Evolutionary conservation across 2,329 filamentous ascomycete genomes (phyloP), one percentile per base, ranked within the genome.

Genomic region (Chrysosporium keratinophilum): DNA sequence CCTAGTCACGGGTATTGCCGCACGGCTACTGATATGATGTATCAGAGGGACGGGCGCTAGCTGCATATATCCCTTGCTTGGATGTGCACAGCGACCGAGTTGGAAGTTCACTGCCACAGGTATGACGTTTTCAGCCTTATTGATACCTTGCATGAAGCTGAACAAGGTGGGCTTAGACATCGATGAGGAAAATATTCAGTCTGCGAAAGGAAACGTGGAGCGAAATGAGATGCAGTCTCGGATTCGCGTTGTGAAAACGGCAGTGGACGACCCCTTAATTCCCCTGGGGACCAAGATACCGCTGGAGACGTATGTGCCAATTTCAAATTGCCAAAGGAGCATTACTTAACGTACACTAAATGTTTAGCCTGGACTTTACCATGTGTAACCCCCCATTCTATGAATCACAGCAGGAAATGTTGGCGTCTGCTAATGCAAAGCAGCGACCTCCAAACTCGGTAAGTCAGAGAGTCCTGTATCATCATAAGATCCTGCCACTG

Each of bases 301-400:
- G 15, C 46, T 65, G 20, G 59, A 67, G 51, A 61, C 56, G 19
- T 65, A 55, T 54, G 57, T 50, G 15, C 15, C 17, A 17, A 19
- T 31, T 51, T 20, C 41, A 35, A 45, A 2, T 15, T 44, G 11
- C 17, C 19, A 14, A 39, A 39, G n/a, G 40, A 11, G 14, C 10
- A n/a, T 46, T 2, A n/a, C 6, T 12, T 34, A 20, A 34, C 41
- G 9, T 31, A 34, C 42, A 39, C n/a, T 31, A 15, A 52, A 41
- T 19, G 14, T 39, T 20, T 9, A 76, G 73, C 2, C 74, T 95
- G 42, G 84, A 91, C 65, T 96, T 97, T 66, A 82, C 81, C 55
- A 94, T 97, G 82, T 91, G 85, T 59, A 98, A 98, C 61, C 93
- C 93, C 0, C 93, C 93, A 0, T 98, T 98, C 71, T 97, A 96